Base-by-base conservation (phyloP, 139 green algal species). In the Asterochloris erici region DNA sequence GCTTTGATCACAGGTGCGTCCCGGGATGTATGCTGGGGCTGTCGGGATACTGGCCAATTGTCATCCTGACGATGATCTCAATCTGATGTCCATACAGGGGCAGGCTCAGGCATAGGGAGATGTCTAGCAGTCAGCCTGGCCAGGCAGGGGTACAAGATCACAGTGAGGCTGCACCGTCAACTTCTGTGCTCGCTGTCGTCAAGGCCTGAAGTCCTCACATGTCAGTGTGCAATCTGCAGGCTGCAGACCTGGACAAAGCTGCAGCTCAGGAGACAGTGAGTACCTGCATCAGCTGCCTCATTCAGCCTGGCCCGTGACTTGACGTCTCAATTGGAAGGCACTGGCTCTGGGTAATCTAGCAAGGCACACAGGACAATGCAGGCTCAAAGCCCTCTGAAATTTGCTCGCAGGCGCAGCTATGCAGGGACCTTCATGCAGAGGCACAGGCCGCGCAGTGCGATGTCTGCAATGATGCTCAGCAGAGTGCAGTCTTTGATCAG, bases 401-500 rank as follows among this genome's bases (percentile, higher is more conserved):
- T 19, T 70, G 74, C 29, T 0, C 62, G 82, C 62, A 54, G 38
- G 38, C 38, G 6, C 38, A 54, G 38, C 38, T 54, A 54, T 54
- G 38, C 38, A 54, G 38, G 38, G 38, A 54, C 38, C 38, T 54
- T 6, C 38, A 54, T 54, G 2, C 38, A 54, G 26, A 78, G 12
- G 82, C 82, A 19, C 54, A 79, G 66, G 82, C 82, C 12, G 47
- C 78, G 21, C 61, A 62, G 23, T 84, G 68, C 24, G 88, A 95
- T 69, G 89, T 95, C 9, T 77, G 74, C 1, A 64, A 88, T 66
- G 47, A 78, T 0, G 66, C 62, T 10, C 83, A 81, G 23, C 91
- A 94, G n/a, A 10, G 69, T 21, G 79, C 61, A 1, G 89, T 85
- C 0, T 94, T 95, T 54, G 54, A 73, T 12, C 29, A 15, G 11